A percentile compares a stretch with the other conserved stretches of the same genome.
Conservation (phyloP, 305 asterid genomes). For the Striga hermonthica region DNA sequence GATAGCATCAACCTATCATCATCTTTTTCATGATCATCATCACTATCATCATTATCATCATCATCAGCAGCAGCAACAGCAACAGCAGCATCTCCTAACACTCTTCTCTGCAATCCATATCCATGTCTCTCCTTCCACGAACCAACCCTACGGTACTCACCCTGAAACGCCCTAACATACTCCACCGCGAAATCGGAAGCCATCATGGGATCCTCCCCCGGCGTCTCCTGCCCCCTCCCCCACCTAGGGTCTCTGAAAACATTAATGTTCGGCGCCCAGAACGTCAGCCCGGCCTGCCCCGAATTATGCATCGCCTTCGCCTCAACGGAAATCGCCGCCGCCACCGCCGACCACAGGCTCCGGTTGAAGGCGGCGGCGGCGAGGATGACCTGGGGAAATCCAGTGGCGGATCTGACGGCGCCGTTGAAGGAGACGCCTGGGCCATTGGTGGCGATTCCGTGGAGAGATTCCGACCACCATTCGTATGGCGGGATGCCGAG, state of each 20-base stretch:
- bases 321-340: conserved; percentile 15
- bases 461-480: conserved; percentile 91
- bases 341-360: conserved; percentile 42
- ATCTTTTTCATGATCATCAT: conserved; percentile 34
- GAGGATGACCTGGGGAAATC: conserved; percentile 68
- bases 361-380: conserved; percentile 62
- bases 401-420: conserved; percentile 48
- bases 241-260: conserved; percentile 15
- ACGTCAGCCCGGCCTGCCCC: conserved; percentile 15
- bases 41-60: conserved; percentile 36
- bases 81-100: conserved; percentile 26
- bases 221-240: conserved; percentile 22
- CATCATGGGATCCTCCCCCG: conserved; percentile 14
- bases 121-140: background rate
- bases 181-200: conserved; percentile 11
- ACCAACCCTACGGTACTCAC: conserved; percentile 10
- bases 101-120: conserved; percentile 37
- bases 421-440: conserved; percentile 64
- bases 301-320: conserved; percentile 10
- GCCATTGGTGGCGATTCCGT: conserved; percentile 59
- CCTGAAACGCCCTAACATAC: conserved; percentile 12
- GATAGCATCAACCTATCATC: conserved; percentile 58
- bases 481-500: conserved; percentile 61
- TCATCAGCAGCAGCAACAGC: conserved; percentile 34
- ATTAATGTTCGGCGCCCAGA: conserved; percentile 15